These are phyloP conservation scores for Chenopodium album DNA, from an alignment of 148 eudicot genomes.

Conservation along the genomic window DNA sequence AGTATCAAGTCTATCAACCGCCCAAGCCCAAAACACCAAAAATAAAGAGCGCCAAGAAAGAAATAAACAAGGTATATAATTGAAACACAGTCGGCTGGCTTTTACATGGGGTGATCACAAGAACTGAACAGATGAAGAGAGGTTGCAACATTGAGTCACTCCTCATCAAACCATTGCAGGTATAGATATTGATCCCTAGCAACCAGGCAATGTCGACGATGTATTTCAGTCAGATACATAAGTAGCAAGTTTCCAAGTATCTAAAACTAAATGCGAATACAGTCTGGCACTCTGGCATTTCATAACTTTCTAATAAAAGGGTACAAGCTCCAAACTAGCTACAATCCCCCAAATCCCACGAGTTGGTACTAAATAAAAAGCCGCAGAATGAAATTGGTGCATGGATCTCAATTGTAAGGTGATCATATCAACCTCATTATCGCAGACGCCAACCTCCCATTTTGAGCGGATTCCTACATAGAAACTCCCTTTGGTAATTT, in stretches of 20 bases:
- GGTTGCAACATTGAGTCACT: not conserved
- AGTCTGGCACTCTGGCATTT: conserved; percentile 14
- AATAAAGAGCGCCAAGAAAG: not conserved
- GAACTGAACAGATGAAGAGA: not conserved
- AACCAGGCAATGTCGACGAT: conserved; percentile 10
- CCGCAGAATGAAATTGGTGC: conserved; percentile 14
- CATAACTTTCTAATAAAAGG: conserved; percentile 6
- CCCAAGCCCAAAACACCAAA: not conserved
- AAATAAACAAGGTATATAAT: not conserved
- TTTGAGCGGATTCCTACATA: conserved; percentile 58
- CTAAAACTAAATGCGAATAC: conserved; percentile 24
- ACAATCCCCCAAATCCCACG: conserved; percentile 14
- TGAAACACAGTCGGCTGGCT: not conserved
- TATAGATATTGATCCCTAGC: not conserved
- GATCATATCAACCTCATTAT: conserved; percentile 33
- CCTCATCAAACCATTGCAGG: not conserved
- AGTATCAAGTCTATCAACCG: not conserved
- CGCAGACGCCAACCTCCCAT: conserved; percentile 27
- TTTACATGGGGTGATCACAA: not conserved
- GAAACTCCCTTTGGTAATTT: conserved; percentile 40
- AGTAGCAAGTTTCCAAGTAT: conserved; percentile 15
- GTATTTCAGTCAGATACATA: conserved; percentile 10
- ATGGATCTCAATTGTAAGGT: conserved; percentile 29
- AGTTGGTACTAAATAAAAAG: conserved; percentile 35
- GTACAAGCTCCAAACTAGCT: conserved; percentile 18